These are phyloP conservation scores for Zymoseptoria brevis DNA, from an alignment of 2,329 filamentous ascomycete genomes.

Conservation along the genomic window DNA sequence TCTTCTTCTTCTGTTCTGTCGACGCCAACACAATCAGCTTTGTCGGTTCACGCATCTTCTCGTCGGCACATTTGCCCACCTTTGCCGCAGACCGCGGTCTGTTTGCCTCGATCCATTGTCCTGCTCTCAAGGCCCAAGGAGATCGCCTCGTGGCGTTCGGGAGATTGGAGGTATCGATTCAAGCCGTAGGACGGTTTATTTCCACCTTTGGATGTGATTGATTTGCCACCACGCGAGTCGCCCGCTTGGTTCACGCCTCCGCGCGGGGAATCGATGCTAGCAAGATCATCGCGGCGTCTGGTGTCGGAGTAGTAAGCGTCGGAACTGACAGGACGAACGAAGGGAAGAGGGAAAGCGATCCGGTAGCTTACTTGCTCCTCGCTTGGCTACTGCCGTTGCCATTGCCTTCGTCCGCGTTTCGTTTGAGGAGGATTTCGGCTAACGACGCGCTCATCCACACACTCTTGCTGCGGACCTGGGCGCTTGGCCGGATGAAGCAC, in stretches of 20 bases:
- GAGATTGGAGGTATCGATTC: neutral
- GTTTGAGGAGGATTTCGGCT: neutral
- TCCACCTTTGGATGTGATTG: neutral
- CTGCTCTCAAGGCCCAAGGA: neutral
- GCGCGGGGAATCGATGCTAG: neutral
- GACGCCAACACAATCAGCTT: neutral
- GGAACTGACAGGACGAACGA: too few species aligned
- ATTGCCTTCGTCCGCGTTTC: neutral
- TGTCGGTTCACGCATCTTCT: neutral
- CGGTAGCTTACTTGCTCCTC: neutral
- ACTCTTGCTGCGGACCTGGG: neutral
- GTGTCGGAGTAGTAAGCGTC: too few species aligned
- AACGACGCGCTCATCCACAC: neutral
- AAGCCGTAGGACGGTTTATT: neutral
- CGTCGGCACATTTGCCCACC: neutral
- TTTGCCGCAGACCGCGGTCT: neutral
- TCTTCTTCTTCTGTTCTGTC: neutral
- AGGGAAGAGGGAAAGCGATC: neutral
- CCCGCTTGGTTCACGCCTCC: neutral
- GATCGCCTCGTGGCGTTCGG: neutral
- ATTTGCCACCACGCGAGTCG: neutral
- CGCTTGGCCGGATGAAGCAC: neutral
- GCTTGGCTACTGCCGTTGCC: neutral
- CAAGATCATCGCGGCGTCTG: neutral
- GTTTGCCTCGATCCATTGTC: neutral